Percentiles rank a stretch among this genome's conserved stretches.
Conservation (phyloP, 768 basidiomycete genomes). For the Lactifluus volemus region DNA sequence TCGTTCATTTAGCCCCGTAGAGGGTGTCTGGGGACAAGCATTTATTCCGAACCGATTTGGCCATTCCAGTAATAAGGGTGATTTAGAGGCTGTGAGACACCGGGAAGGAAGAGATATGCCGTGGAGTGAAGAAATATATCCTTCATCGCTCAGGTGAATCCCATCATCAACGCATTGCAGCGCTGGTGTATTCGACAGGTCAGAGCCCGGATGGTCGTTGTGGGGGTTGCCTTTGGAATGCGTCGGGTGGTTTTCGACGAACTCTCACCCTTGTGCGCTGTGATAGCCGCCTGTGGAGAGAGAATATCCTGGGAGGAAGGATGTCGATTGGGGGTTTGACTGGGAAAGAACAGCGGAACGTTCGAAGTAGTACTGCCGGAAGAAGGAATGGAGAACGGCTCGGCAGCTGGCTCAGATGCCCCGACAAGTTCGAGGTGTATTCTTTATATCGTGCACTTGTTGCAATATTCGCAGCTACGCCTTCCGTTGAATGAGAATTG, state of each 20-base stretch:
- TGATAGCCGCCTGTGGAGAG: background rate
- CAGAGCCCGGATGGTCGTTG: background rate
- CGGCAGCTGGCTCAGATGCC: background rate
- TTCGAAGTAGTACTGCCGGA: background rate
- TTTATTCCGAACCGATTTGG: background rate
- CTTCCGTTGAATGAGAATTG: background rate
- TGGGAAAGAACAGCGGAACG: constrained; percentile 6
- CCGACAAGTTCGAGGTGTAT: background rate
- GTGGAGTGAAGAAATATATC: background rate
- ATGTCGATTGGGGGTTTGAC: constrained; percentile 9
- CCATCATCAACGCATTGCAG: background rate
- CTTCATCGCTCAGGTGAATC: background rate
- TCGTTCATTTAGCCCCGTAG: background rate
- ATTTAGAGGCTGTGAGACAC: background rate
- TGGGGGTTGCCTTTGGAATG: background rate
- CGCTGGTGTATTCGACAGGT: background rate
- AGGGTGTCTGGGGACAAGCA: background rate
- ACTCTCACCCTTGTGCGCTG: background rate
- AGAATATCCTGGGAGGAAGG: background rate
- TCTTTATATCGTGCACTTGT: background rate
- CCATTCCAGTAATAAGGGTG: background rate
- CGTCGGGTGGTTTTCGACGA: background rate
- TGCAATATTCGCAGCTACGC: background rate
- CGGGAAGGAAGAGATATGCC: background rate
- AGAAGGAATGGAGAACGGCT: background rate